phyloP scores from a whole-genome alignment of 257 asterid species.

The Solanum rostratum region DNA sequence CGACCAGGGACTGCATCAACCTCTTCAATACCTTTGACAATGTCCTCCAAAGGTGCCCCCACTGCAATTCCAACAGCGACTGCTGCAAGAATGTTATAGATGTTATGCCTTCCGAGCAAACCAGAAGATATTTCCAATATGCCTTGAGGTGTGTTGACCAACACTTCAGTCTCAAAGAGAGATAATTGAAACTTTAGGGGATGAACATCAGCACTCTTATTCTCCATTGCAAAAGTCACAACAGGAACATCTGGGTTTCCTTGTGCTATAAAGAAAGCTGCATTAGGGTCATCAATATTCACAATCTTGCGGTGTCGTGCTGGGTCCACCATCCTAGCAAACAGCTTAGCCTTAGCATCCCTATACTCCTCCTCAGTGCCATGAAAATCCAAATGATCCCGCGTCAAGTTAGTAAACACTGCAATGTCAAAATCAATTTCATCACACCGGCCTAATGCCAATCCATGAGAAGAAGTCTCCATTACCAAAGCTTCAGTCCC shows the following conservation, averaged over 20 bases:
- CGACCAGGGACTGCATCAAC: constrained; percentile 96
- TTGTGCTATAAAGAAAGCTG: constrained; percentile 53
- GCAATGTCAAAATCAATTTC: constrained; percentile 91
- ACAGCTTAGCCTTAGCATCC: constrained; percentile 55
- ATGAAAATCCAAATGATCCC: constrained; percentile 63
- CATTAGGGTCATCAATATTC: constrained; percentile 76
- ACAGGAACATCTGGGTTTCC: constrained; percentile 79
- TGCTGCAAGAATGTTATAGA: constrained; percentile 84
- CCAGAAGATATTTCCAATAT: constrained; percentile 91
- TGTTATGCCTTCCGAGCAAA: constrained; percentile 79
- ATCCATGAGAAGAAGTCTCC: constrained; percentile 70
- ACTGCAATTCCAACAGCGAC: constrained; percentile 90
- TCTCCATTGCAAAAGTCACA: constrained; percentile 78
- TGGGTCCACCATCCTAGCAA: constrained; percentile 76
- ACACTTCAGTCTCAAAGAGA: constrained; percentile 84
- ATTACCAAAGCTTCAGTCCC: constrained; percentile 85
- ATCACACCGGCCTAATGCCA: constrained; percentile 56
- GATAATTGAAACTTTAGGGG: constrained; percentile 73
- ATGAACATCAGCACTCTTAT: constrained; percentile 76
- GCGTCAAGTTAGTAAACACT: constrained; percentile 59
- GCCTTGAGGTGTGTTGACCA: constrained; percentile 86
- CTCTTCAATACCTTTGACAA: constrained; percentile 95
- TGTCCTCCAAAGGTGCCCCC: constrained; percentile 92
- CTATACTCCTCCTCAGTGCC: constrained; percentile 64
- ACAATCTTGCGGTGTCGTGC: constrained; percentile 70